Conservation (phyloP, 208 protist genomes). For the Sergeia podlipaevii region DNA sequence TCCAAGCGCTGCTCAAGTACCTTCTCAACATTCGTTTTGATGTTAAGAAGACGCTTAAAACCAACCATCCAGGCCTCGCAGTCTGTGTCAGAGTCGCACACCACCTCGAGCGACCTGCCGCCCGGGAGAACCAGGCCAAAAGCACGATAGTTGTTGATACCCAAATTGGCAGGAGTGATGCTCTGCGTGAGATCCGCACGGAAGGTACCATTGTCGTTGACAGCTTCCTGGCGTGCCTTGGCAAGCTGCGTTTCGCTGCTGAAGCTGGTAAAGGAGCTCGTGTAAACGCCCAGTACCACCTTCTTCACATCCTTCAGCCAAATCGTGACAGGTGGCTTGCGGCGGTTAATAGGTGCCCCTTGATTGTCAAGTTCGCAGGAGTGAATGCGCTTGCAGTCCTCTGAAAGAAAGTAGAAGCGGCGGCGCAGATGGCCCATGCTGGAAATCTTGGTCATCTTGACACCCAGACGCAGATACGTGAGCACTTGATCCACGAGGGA, state of each 20-base stretch:
- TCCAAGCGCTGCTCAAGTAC: slow-evolving; percentile 42
- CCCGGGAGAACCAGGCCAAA: slow-evolving; percentile 79
- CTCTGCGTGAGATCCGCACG: slow-evolving; percentile 69
- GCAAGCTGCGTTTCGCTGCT: slow-evolving; percentile 64
- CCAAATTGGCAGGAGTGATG: slow-evolving; percentile 75
- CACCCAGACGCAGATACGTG: slow-evolving; percentile 79
- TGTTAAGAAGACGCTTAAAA: slow-evolving; percentile 74
- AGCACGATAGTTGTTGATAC: slow-evolving; percentile 82
- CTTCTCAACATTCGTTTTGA: slow-evolving; percentile 57
- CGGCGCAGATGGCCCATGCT: slow-evolving; percentile 65
- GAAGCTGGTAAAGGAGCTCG: slow-evolving; percentile 69
- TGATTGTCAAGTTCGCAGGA: slow-evolving; percentile 85
- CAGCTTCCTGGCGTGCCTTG: slow-evolving; percentile 59
- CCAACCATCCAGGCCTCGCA: slow-evolving; percentile 88
- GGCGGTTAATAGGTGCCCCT: slow-evolving; percentile 69
- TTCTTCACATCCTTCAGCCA: slow-evolving; percentile 82
- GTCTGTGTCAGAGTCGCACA: slow-evolving; percentile 89
- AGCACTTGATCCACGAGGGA: slow-evolving; percentile 83
- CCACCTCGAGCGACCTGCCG: slow-evolving; percentile 86
- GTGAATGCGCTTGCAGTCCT: slow-evolving; percentile 84
- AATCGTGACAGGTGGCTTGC: slow-evolving; percentile 83
- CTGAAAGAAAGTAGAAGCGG: slow-evolving; percentile 89
- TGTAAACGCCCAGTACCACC: slow-evolving; percentile 85
- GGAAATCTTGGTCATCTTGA: slow-evolving; percentile 88
- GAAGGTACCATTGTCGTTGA: slow-evolving; percentile 78